Evolutionary conservation across 2,329 filamentous ascomycete species (phyloP).

Genomic region (Pezicula radicicola): DNA sequence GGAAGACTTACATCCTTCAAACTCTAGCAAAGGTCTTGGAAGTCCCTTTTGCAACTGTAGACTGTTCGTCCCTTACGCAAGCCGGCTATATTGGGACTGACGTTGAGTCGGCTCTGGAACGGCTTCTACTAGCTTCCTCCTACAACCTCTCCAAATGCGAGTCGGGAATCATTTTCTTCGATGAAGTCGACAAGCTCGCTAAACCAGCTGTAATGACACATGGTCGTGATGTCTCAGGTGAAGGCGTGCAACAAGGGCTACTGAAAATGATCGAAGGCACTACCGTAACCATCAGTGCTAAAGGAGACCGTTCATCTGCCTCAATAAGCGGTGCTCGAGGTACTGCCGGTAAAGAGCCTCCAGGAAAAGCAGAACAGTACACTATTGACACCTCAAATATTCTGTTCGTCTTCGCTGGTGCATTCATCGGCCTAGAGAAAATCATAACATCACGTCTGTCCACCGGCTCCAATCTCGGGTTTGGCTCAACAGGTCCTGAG

Average conservation of each 20-base stretch:
- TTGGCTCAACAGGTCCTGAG: constrained; percentile 63
- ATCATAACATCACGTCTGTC: constrained; percentile 83
- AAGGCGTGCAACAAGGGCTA: constrained; percentile 93
- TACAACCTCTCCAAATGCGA: constrained; percentile 84
- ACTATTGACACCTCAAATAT: constrained; percentile 94
- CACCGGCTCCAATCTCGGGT: constrained; percentile 79
- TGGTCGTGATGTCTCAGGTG: constrained; percentile 90
- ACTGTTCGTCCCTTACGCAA: constrained; percentile 94
- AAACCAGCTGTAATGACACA: constrained; percentile 73
- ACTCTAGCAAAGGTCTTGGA: constrained; percentile 91
- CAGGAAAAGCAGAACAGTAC: constrained; percentile 43
- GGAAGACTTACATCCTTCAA: constrained; percentile 87
- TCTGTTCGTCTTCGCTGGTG: constrained; percentile 93
- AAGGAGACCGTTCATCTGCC: constrained; percentile 52
- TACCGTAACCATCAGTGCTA: constrained; percentile 87
- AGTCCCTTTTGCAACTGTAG: constrained; percentile 91
- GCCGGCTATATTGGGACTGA: constrained; percentile 98
- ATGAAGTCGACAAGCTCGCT: constrained; percentile 97
- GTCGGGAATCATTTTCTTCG: constrained; percentile 89
- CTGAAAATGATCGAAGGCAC: constrained; percentile 96
- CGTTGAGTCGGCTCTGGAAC: constrained; percentile 91
- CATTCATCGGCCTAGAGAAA: constrained; percentile 91
- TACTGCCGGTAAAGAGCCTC: constrained; percentile 6
- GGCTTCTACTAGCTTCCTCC: constrained; percentile 84
- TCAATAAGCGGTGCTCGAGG: constrained; percentile 18